Conservation (phyloP, 2,329 filamentous ascomycete species). For the Coniochaeta hoffmannii region DNA sequence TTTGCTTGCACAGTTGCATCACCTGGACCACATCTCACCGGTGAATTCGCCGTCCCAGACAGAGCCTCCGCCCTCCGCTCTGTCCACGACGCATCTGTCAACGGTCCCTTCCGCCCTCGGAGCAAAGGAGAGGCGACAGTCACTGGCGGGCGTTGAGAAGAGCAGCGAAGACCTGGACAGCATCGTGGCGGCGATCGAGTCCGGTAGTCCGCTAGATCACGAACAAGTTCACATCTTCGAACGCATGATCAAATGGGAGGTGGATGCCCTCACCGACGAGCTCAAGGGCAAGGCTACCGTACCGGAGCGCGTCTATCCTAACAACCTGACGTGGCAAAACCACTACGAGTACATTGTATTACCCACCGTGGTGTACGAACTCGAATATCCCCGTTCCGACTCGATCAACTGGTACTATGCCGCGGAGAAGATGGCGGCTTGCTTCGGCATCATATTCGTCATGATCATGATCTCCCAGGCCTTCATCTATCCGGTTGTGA, state of each 20-base stretch:
- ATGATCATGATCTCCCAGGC: constrained; percentile 75
- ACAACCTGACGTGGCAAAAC: constrained; percentile 58
- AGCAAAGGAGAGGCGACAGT: constrained; percentile 33
- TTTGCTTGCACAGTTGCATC: constrained; percentile 42
- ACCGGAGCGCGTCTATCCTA: constrained; percentile 50
- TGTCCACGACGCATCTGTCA: constrained; percentile 38
- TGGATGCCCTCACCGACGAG: constrained; percentile 57
- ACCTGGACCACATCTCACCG: constrained; percentile 47
- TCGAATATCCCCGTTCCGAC: constrained; percentile 65
- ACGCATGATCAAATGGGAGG: constrained; percentile 58
- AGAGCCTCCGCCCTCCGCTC: constrained; percentile 29
- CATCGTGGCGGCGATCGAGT: constrained; percentile 55
- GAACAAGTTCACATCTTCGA: constrained; percentile 58
- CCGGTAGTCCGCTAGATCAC: constrained; percentile 49
- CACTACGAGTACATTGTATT: constrained; percentile 68
- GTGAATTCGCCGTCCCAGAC: constrained; percentile 34
- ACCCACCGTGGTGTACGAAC: constrained; percentile 72
- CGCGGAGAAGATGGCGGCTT: constrained; percentile 61
- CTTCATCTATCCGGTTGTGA: constrained; percentile 70
- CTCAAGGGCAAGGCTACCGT: constrained; percentile 54
- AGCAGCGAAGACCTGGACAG: constrained; percentile 42
- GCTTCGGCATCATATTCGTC: constrained; percentile 65
- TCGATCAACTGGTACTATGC: constrained; percentile 69
- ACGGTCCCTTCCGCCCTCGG: constrained; percentile 31
- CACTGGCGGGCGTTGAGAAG: constrained; percentile 18